Conservation (phyloP, 192 early-diverging fungal species). For the Allomyces macrogynus region DNA sequence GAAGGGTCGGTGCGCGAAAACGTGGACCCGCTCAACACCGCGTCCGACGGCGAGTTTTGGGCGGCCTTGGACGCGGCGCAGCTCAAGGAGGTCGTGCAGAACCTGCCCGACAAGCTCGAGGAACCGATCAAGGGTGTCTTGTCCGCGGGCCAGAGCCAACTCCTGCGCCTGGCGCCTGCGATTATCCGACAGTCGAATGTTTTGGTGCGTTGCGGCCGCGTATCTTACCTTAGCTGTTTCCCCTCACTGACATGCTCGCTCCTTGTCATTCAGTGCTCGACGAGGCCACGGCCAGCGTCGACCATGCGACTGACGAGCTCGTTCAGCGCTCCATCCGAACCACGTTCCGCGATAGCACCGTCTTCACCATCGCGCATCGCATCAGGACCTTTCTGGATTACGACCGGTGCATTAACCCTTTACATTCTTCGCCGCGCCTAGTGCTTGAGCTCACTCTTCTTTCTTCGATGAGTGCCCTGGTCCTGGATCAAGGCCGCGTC, state of each 20-base stretch:
- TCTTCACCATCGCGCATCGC: slow-evolving; percentile 42
- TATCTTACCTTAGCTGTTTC: no score
- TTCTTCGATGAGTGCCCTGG: no score
- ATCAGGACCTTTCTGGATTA: slow-evolving; percentile 41
- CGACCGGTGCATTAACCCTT: slow-evolving; percentile 28
- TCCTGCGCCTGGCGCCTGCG: slow-evolving; percentile 38
- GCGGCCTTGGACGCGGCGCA: slow-evolving; percentile 24
- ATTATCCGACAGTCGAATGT: slow-evolving; percentile 13
- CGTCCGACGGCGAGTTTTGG: slow-evolving; percentile 51
- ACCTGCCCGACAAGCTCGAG: not conserved
- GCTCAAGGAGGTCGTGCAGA: slow-evolving; percentile 7
- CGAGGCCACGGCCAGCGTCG: slow-evolving; percentile 31
- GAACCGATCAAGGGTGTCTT: not conserved
- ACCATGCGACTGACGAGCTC: slow-evolving; percentile 31
- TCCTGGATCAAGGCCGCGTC: no score
- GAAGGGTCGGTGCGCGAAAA: slow-evolving; percentile 19
- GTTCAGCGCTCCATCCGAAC: slow-evolving; percentile 37
- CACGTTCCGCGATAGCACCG: slow-evolving; percentile 31
- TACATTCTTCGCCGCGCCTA: no score
- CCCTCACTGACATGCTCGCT: no score
- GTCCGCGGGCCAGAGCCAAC: slow-evolving; percentile 26
- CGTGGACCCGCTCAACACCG: slow-evolving; percentile 37
- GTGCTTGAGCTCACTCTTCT: no score
- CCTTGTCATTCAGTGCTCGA: slow-evolving; percentile 17
- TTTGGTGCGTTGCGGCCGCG: slow-evolving; percentile 5